These are phyloP conservation scores for Aphanocladium album DNA, from an alignment of 2,329 filamentous ascomycete genomes.

Conservation along the genomic window DNA sequence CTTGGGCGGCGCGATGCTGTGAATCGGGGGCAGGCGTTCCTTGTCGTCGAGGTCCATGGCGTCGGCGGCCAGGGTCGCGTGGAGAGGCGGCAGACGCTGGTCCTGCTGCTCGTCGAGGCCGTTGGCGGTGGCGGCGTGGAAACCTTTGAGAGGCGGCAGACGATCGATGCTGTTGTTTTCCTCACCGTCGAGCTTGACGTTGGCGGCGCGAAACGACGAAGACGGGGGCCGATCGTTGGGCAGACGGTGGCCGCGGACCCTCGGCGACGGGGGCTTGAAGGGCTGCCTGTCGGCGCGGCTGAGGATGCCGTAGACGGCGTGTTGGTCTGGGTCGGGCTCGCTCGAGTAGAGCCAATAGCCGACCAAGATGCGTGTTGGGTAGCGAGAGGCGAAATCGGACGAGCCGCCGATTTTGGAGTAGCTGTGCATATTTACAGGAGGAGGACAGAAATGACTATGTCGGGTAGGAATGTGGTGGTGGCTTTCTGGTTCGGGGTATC, in stretches of 20 bases:
- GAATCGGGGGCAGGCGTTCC: slow-evolving; percentile 8
- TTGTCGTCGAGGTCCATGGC: slow-evolving; percentile 11
- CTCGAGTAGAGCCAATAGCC: slow-evolving; percentile 13
- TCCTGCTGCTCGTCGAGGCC: background rate
- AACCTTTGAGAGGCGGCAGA: slow-evolving; percentile 9
- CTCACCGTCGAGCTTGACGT: background rate
- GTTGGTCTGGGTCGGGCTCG: slow-evolving; percentile 12
- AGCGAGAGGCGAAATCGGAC: slow-evolving; percentile 11
- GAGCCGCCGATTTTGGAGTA: slow-evolving; percentile 11
- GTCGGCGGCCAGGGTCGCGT: slow-evolving; percentile 5
- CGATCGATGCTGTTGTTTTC: background rate
- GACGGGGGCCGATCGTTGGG: slow-evolving; percentile 4
- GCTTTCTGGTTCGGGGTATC: background rate
- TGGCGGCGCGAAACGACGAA: slow-evolving; percentile 4
- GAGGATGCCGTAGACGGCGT: slow-evolving; percentile 13
- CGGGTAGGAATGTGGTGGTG: background rate
- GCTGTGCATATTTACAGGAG: slow-evolving; percentile 9
- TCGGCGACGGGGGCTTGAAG: slow-evolving; percentile 7
- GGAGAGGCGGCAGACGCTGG: slow-evolving; percentile 3
- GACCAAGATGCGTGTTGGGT: slow-evolving; percentile 13
- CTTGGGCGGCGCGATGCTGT: background rate
- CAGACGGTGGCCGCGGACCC: slow-evolving; percentile 2
- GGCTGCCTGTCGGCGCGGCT: slow-evolving; percentile 13
- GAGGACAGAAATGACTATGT: background rate
- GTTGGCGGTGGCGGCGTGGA: background rate